Conservation (phyloP, 352 stramenopile species). For the Phytophthora sp. region DNA sequence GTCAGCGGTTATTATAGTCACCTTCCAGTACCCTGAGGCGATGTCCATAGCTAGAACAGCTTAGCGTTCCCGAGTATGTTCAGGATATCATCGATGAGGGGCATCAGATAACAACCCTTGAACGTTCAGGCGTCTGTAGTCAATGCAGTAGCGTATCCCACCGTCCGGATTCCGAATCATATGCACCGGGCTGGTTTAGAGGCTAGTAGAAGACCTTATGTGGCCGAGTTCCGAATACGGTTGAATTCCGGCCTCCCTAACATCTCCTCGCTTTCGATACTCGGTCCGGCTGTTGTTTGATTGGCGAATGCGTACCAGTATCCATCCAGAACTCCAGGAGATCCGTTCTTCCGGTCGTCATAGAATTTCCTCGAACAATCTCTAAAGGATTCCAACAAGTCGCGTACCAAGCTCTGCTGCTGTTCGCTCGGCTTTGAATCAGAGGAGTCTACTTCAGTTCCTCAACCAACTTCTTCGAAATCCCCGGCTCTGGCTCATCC, state of each 20-base stretch:
- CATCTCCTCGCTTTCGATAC: background rate
- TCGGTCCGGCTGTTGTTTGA: background rate
- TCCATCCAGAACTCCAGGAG: slow-evolving; percentile 3
- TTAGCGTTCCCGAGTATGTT: background rate
- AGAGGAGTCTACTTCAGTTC: too few relatives aligned
- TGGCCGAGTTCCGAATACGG: background rate
- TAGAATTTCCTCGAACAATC: slow-evolving; percentile 15
- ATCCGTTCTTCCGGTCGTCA: slow-evolving; percentile 3
- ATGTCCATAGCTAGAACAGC: background rate
- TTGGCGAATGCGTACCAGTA: background rate
- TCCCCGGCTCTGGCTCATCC: too few relatives aligned
- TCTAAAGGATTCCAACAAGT: too few relatives aligned
- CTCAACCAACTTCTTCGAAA: too few relatives aligned
- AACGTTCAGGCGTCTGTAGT: background rate
- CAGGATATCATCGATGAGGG: background rate
- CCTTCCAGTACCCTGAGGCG: background rate
- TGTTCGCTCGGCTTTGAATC: too few relatives aligned
- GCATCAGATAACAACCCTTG: too few relatives aligned
- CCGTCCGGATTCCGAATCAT: background rate
- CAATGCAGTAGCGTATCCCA: background rate
- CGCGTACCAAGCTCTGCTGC: too few relatives aligned
- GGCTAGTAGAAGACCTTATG: background rate
- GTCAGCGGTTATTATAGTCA: background rate
- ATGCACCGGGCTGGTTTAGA: background rate
- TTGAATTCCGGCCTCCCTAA: background rate